Evolutionary conservation across 2,329 filamentous ascomycete genomes (phyloP), one percentile per base, ranked within the genome.

Genomic region (Neofusicoccum sp.): DNA sequence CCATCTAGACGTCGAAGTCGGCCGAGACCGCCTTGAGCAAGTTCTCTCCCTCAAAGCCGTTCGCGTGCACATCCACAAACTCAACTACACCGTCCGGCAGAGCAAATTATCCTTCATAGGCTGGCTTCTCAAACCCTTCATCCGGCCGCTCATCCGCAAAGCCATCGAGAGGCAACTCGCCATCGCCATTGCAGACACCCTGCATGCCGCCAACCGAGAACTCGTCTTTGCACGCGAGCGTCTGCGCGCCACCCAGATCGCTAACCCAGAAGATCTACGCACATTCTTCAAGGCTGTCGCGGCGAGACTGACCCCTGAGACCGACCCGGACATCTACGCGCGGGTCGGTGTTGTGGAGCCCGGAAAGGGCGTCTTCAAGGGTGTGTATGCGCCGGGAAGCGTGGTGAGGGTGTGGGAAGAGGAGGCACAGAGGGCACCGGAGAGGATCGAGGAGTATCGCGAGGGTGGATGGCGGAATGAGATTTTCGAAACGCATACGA

Each of bases 331-430:
- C 71, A 67, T 96, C 1, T 88, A 95, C 65, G 81, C 87, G 1
- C 80, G 89, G 2, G 78, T 96, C 14, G 91, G 91, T 1, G 78
- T 96, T 8, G 82, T 84, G 45, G 79, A 84, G 30, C 84, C 82
- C 0, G 78, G 81, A 14, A 78, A 80, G 65, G 84, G 85, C 31
- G 80, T 93, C 0, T 98, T 98, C 79, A 86, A 86, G 66, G 90
- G 89, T 3, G 84, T 91, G 1, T 97, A 96, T 76, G 88, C 93
- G 0, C 93, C 93, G 0, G 93, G 91, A 0, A 96, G 92, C 73
- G 79, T 97, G 28, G 89, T 95, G 56, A 92, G 90, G 76, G 75
- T 96, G n/a, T 96, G 91, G 91, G 85, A 93, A 65, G 88, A 92
- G 65, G 89, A 96, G 75, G 91, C 86, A 0, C 76, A 79, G 24